Evolutionary conservation across 306 rosid species (phyloP), one percentile per base, ranked within the genome.

Genomic region (Herpetospermum pedunculosum): DNA sequence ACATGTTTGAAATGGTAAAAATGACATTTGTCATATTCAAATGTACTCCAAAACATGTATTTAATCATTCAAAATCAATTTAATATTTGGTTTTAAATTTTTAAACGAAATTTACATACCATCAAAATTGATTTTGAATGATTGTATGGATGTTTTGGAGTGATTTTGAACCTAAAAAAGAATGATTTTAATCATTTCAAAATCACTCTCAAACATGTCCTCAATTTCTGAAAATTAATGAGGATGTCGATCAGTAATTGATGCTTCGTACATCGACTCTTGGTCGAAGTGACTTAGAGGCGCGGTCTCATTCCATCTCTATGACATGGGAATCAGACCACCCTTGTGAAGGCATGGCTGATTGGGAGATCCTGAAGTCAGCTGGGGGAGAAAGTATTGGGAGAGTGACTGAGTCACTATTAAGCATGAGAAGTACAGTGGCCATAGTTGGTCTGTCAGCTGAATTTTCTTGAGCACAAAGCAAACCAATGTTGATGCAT

Each of bases 401-500:
- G 4, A 81, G 35, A 19, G 74, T 63, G 16, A 81, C 73, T 21
- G 87, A 78, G 76, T 75, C 35, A 44, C 89, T 82, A 37, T 38
- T 80, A 3, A 89, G 83, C 84, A 86, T 50, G 55, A 83, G 78
- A 69, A 83, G 77, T 34, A 88, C 25, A 11, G 86, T 52, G 26
- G 63, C 80, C 89, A 86, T 84, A 2, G 88, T 80, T 10, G 94
- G 94, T 32, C 87, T 81, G 25, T 69, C 78, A 19, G 55, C 49
- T 18, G 80, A 79, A 81, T 81, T 80, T 57, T 86, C 85, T n/a
- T 85, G 84, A 75, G 78, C 82, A 79, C 88, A 84, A n/a, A 77
- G 68, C 50, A 88, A 75, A 6, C 86, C 91, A 18, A 89, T 80
- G 5, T 86, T 79, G 40, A 87, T 79, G 77, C 91, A 86, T 78